phyloP scores from a whole-genome alignment of 2,329 filamentous ascomycete genomes.

The Aureobasidium sp. region DNA sequence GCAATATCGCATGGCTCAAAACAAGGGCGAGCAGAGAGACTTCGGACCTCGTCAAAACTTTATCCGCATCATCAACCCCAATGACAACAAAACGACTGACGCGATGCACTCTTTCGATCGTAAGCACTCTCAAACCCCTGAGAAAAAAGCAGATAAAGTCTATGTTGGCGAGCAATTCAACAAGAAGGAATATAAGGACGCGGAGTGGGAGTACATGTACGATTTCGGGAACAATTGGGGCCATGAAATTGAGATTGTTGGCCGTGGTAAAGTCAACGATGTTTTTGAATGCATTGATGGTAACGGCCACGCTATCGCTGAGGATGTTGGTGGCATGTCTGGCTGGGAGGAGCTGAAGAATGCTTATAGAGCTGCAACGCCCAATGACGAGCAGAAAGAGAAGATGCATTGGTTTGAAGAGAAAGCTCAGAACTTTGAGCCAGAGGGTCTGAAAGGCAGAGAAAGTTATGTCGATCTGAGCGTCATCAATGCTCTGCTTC shows the following conservation, averaged over 20 bases:
- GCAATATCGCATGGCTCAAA: neutral
- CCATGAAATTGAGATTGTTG: slow-evolving; percentile 22
- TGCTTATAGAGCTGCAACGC: slow-evolving; percentile 25
- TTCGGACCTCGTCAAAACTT: slow-evolving; percentile 3
- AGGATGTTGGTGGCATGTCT: slow-evolving; percentile 25
- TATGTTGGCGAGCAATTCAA: slow-evolving; percentile 20
- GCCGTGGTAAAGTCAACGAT: slow-evolving; percentile 18
- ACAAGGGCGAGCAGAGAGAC: neutral
- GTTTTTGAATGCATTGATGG: slow-evolving; percentile 25
- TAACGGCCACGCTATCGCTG: slow-evolving; percentile 26
- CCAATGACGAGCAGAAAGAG: slow-evolving; percentile 24
- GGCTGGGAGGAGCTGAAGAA: slow-evolving; percentile 29
- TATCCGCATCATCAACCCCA: neutral
- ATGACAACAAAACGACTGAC: slow-evolving; percentile 16
- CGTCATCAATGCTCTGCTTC: slow-evolving; percentile 16
- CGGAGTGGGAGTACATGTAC: slow-evolving; percentile 23
- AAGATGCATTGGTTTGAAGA: slow-evolving; percentile 27
- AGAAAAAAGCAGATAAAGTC: slow-evolving; percentile 18
- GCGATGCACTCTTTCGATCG: slow-evolving; percentile 11
- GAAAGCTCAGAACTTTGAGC: slow-evolving; percentile 22
- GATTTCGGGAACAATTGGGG: slow-evolving; percentile 26
- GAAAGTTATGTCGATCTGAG: slow-evolving; percentile 22
- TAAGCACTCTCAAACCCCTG: slow-evolving; percentile 19
- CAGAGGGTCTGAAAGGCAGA: slow-evolving; percentile 22
- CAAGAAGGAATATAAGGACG: slow-evolving; percentile 15